Conservation (phyloP, 345 rosid species). For the Linum usitatissimum region DNA sequence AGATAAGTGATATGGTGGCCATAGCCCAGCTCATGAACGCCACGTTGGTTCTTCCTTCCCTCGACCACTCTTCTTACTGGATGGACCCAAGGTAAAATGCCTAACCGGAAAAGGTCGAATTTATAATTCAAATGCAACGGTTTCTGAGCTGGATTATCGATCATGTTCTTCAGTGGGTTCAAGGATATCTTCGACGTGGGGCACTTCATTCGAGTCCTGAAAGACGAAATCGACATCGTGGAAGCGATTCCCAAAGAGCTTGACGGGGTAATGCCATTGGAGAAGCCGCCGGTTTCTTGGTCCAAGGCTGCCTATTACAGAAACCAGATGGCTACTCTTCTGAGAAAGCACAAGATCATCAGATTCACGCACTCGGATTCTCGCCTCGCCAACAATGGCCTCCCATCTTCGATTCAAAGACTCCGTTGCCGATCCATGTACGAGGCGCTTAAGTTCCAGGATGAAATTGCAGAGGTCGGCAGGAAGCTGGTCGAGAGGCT, state of each 20-base stretch:
- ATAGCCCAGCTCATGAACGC: constrained; percentile 66
- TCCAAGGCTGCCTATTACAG: constrained; percentile 61
- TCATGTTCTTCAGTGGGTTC: constrained; percentile 2
- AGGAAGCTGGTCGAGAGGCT: constrained; percentile 38
- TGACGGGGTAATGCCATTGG: constrained; percentile 28
- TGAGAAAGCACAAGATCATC: constrained; percentile 42
- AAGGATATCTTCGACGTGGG: constrained; percentile 61
- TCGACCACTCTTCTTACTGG: constrained; percentile 74
- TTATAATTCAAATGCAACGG: neutral
- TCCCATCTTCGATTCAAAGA: constrained; percentile 40
- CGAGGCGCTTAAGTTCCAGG: constrained; percentile 43
- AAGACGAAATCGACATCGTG: constrained; percentile 42
- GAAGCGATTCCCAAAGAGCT: constrained; percentile 38
- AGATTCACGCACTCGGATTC: constrained; percentile 51
- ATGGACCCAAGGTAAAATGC: constrained; percentile 49
- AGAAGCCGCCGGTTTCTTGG: constrained; percentile 52
- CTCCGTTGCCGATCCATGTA: constrained; percentile 65
- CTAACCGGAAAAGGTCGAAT: neutral
- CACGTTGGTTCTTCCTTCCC: constrained; percentile 50
- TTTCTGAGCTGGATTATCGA: neutral
- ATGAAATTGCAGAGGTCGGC: constrained; percentile 39
- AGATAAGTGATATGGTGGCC: constrained; percentile 77
- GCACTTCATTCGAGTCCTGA: constrained; percentile 43
- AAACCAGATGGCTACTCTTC: constrained; percentile 24
- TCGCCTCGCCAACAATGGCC: constrained; percentile 55